Evolutionary conservation across 352 stramenopile species (phyloP).

Genomic region (Pythium dissimile): DNA sequence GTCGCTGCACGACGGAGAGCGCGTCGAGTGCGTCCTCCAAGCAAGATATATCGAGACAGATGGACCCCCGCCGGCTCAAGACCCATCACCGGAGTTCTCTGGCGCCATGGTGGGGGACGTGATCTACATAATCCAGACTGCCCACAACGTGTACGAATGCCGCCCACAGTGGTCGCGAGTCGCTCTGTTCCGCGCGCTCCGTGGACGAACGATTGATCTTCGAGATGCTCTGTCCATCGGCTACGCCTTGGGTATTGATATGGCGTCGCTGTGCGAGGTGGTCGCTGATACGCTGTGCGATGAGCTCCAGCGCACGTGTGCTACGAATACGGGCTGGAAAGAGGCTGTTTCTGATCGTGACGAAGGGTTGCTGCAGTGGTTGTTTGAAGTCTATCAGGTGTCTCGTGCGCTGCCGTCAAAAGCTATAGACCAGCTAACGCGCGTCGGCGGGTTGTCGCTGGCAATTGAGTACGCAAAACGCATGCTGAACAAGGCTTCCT

Average conservation of each 20-base stretch:
- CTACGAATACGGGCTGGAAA: background rate
- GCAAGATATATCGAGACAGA: slow-evolving; percentile 27
- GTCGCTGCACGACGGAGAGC: slow-evolving; percentile 68
- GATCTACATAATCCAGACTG: slow-evolving; percentile 81
- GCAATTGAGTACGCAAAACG: slow-evolving; percentile 22
- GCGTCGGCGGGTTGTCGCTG: slow-evolving; percentile 39
- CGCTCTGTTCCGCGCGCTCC: slow-evolving; percentile 73
- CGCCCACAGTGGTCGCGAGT: slow-evolving; percentile 81
- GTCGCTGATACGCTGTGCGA: slow-evolving; percentile 76
- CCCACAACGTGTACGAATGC: slow-evolving; percentile 83
- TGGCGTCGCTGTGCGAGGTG: slow-evolving; percentile 83
- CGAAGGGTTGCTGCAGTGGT: slow-evolving; percentile 34
- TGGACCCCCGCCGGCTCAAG: background rate
- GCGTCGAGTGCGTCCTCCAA: slow-evolving; percentile 66
- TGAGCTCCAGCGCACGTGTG: slow-evolving; percentile 22
- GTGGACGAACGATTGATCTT: slow-evolving; percentile 47
- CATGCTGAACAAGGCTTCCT: background rate
- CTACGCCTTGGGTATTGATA: slow-evolving; percentile 83
- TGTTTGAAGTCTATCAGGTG: slow-evolving; percentile 71
- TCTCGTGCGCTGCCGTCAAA: slow-evolving; percentile 67
- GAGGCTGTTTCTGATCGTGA: background rate
- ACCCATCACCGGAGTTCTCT: background rate
- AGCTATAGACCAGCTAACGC: slow-evolving; percentile 63
- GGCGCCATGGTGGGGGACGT: slow-evolving; percentile 9
- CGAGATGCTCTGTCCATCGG: slow-evolving; percentile 78